Conservation (phyloP, 805 yeast genomes). For the Wickerhamiella australiensis region DNA sequence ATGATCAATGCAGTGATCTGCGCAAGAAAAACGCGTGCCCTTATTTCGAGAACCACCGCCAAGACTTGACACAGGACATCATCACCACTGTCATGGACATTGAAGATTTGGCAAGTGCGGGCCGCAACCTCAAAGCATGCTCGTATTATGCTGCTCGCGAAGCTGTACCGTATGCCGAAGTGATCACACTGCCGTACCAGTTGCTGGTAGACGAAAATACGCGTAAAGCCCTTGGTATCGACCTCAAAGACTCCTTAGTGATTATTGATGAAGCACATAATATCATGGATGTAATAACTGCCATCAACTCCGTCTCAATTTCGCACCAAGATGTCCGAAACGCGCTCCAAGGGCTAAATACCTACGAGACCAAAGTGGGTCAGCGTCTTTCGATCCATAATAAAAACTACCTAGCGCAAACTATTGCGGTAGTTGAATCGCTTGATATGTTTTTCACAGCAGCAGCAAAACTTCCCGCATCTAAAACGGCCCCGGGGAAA, state of each 20-base stretch:
- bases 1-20: slow-evolving; percentile 69
- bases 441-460: slow-evolving; percentile 38
- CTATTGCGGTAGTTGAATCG: slow-evolving; percentile 43
- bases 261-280: slow-evolving; percentile 92
- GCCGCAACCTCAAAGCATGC: slow-evolving; percentile 46
- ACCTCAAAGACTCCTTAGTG: slow-evolving; percentile 52
- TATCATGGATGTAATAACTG: slow-evolving; percentile 59
- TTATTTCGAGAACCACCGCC: slow-evolving; percentile 17
- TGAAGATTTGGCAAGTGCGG: slow-evolving; percentile 59
- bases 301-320: slow-evolving; percentile 53
- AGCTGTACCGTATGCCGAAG: slow-evolving; percentile 49
- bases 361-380: slow-evolving; percentile 50
- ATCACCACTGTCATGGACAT: slow-evolving; percentile 56
- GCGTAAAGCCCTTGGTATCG: slow-evolving; percentile 46
- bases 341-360: slow-evolving; percentile 39
- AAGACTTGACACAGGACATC: slow-evolving; percentile 42
- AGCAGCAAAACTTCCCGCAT: slow-evolving; percentile 14
- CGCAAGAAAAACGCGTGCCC: slow-evolving; percentile 36
- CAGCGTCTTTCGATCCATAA: slow-evolving; percentile 57
- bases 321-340: slow-evolving; percentile 37
- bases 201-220: slow-evolving; percentile 50
- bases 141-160: slow-evolving; percentile 71
- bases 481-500: slow-evolving; percentile 24
- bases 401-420: slow-evolving; percentile 52
- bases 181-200: slow-evolving; percentile 79